Percentiles rank a stretch among this genome's conserved stretches.
phyloP scores from a whole-genome alignment of 2,329 filamentous ascomycete genomes.

The Claviceps purpurea region DNA sequence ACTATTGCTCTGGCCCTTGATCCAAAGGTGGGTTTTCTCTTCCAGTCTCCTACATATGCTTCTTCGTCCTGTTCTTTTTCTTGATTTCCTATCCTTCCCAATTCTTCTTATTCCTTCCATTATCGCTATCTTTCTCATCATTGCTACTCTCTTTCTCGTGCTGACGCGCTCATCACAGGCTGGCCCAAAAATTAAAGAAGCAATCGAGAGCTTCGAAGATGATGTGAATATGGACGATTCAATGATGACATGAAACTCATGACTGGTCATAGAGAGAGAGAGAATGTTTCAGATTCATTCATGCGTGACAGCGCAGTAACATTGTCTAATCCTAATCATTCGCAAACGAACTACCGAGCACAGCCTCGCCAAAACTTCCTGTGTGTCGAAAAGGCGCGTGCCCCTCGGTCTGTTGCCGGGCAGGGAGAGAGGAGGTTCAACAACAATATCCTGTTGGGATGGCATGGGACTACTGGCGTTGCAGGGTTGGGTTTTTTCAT shows the following conservation, averaged over 20 bases:
- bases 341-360: neutral
- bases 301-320: slow-evolving; percentile 12
- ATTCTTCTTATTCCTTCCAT: neutral
- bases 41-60: too few relatives aligned
- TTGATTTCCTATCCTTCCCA: neutral
- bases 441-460: neutral
- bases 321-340: neutral
- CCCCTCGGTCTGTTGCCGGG: too few relatives aligned
- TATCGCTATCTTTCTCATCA: neutral
- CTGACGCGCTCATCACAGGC: slow-evolving; percentile 39
- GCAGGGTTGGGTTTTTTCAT: neutral
- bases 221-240: slow-evolving; percentile 58
- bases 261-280: neutral
- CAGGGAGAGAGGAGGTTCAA: neutral
- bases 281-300: slow-evolving; percentile 10
- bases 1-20: slow-evolving; percentile 92
- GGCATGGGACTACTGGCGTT: slow-evolving; percentile 4
- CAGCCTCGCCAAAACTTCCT: neutral
- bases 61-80: neutral
- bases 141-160: neutral
- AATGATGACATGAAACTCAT: slow-evolving; percentile 36
- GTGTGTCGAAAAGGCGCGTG: neutral
- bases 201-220: slow-evolving; percentile 82
- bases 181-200: slow-evolving; percentile 87
- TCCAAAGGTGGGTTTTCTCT: slow-evolving; percentile 61